Conservation (phyloP, 139 green algal genomes). For the Marvania coccoides region DNA sequence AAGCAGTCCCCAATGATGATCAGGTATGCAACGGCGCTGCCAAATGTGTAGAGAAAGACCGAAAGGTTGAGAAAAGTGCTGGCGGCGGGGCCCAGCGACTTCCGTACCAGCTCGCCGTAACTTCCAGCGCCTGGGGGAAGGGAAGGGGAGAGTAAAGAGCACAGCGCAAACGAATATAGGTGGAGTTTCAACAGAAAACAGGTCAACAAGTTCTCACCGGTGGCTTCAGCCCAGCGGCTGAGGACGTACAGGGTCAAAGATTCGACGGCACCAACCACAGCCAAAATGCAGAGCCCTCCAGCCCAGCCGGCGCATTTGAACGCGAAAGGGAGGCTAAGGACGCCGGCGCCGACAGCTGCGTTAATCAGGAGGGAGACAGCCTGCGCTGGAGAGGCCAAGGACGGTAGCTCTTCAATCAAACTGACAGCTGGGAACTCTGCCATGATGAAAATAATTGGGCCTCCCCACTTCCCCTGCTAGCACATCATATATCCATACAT, state of each 20-base stretch:
- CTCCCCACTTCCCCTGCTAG: too few species aligned
- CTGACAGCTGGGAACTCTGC: too few species aligned
- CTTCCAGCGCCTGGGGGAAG: not conserved
- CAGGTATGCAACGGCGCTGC: constrained; percentile 49
- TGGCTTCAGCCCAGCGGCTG: constrained; percentile 37
- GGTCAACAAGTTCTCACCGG: not conserved
- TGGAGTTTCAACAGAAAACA: not conserved
- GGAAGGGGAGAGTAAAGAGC: not conserved
- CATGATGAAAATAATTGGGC: too few species aligned
- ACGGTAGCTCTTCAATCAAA: not conserved
- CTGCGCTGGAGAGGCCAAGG: not conserved
- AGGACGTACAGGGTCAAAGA: constrained; percentile 68
- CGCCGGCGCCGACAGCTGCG: constrained; percentile 53
- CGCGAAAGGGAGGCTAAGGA: constrained; percentile 65
- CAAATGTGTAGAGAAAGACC: constrained; percentile 55
- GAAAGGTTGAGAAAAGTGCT: constrained; percentile 31
- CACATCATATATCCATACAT: too few species aligned
- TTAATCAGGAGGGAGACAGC: constrained; percentile 2
- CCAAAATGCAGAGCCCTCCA: constrained; percentile 41
- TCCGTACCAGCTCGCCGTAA: constrained; percentile 26
- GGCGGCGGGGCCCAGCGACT: constrained; percentile 48
- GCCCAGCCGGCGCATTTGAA: constrained; percentile 53
- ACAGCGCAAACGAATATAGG: not conserved
- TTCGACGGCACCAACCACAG: constrained; percentile 35
- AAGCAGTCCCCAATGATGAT: constrained; percentile 69